Evolutionary conservation across 257 asterid species (phyloP).

Genomic region (Solanum ossicruentum): DNA sequence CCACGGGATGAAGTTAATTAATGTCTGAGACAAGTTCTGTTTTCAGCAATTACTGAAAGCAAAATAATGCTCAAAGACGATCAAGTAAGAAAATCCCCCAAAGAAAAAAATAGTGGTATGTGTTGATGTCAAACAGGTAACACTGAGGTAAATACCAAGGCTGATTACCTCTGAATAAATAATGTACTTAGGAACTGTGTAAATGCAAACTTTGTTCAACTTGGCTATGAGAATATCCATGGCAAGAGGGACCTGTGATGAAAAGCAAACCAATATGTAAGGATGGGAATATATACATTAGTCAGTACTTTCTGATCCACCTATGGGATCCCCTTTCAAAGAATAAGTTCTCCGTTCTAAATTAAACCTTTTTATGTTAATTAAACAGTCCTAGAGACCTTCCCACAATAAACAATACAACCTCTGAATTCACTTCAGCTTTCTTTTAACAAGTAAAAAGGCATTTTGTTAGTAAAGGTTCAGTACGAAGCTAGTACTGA

Average conservation of each 20-base stretch:
- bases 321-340: neutral
- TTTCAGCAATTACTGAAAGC: neutral
- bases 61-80: neutral
- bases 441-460: neutral
- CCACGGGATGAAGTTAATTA: neutral
- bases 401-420: neutral
- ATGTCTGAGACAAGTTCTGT: neutral
- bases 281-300: neutral
- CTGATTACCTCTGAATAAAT: slow-evolving; percentile 46
- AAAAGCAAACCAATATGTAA: neutral
- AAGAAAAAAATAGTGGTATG: neutral
- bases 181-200: slow-evolving; percentile 78
- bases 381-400: neutral
- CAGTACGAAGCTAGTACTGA: neutral
- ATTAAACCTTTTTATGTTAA: neutral
- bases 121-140: neutral
- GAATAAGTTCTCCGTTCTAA: neutral
- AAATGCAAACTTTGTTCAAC: slow-evolving; percentile 74
- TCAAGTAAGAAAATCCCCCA: neutral
- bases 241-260: slow-evolving; percentile 51
- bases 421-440: neutral
- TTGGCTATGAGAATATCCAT: slow-evolving; percentile 75
- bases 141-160: neutral
- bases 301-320: neutral
- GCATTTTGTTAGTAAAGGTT: neutral